Percentiles rank a stretch among this genome's conserved stretches.
phyloP scores from a whole-genome alignment of 768 basidiomycete species.

The Steccherinum ochraceum region DNA sequence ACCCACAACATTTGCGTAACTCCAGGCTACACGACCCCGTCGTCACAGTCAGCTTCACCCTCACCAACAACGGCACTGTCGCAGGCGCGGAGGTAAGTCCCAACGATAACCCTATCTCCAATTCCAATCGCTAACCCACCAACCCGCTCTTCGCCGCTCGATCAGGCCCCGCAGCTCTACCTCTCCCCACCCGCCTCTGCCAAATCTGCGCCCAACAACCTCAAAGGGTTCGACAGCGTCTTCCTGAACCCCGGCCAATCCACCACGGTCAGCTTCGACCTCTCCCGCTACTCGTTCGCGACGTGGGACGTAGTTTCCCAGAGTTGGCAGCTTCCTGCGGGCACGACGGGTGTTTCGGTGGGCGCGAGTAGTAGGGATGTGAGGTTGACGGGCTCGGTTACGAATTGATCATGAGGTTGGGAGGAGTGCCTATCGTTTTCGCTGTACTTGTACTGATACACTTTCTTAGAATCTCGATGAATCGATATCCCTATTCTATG shows the following conservation, averaged over 20 bases:
- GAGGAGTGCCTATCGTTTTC: too few species aligned
- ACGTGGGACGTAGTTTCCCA: constrained; percentile 36
- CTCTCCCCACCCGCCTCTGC: constrained; percentile 42
- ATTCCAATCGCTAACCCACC: neutral
- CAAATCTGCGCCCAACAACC: constrained; percentile 39
- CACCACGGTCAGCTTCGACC: constrained; percentile 21
- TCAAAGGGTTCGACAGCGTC: constrained; percentile 54
- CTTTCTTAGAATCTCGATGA: too few species aligned
- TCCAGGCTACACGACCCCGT: constrained; percentile 46
- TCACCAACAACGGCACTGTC: constrained; percentile 47
- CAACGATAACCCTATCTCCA: neutral
- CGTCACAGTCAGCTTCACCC: constrained; percentile 44
- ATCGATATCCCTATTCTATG: too few species aligned
- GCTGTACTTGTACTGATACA: too few species aligned
- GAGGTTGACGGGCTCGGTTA: constrained; percentile 38
- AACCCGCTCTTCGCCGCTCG: neutral
- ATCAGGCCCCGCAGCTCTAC: constrained; percentile 53
- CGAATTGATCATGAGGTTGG: constrained; percentile 9
- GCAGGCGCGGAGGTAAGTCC: constrained; percentile 47
- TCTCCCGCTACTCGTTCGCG: constrained; percentile 27
- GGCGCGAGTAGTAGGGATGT: constrained; percentile 65
- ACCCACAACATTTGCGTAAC: neutral
- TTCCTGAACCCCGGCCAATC: constrained; percentile 21
- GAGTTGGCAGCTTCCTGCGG: constrained; percentile 36
- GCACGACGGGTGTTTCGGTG: constrained; percentile 53